A percentile compares a stretch with the other conserved stretches of the same genome.
phyloP scores from a whole-genome alignment of 208 protist species.

The Acanthamoeba healyi region DNA sequence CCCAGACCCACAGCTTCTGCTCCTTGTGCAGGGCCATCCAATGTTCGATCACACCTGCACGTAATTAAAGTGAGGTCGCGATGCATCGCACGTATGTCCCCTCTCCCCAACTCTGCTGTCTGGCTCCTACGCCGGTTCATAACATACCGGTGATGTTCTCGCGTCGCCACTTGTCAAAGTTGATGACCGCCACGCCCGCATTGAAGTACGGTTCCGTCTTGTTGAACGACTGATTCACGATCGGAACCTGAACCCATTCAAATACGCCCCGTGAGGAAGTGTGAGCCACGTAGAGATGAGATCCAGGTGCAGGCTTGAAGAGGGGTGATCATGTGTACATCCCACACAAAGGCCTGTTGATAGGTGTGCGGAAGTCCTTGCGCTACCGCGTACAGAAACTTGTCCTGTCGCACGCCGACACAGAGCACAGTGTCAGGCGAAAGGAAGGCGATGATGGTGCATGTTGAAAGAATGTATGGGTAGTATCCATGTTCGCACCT shows the following conservation, averaged over 20 bases:
- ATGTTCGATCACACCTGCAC: constrained; percentile 13
- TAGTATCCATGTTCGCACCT: not conserved
- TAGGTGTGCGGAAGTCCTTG: constrained; percentile 63
- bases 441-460: not conserved
- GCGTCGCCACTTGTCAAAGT: constrained; percentile 51
- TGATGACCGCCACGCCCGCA: constrained; percentile 48
- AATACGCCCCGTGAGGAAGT: not conserved
- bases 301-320: not conserved
- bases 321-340: too few species aligned
- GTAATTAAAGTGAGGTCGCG: too few species aligned
- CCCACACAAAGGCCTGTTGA: not conserved
- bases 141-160: constrained; percentile 23
- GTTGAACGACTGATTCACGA: constrained; percentile 43
- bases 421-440: not conserved
- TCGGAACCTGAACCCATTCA: not conserved
- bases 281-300: too few species aligned
- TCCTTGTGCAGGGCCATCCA: constrained; percentile 53
- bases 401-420: not conserved
- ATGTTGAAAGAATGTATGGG: too few species aligned
- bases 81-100: too few species aligned
- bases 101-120: too few species aligned
- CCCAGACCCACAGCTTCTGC: constrained; percentile 33
- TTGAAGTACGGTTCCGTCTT: constrained; percentile 64
- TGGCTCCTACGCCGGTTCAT: too few species aligned
- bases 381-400: constrained; percentile 41